Percentiles rank a stretch among this genome's conserved stretches.
phyloP scores from a whole-genome alignment of 768 basidiomycete species.

The Rhodotorula sphaerocarpa region DNA sequence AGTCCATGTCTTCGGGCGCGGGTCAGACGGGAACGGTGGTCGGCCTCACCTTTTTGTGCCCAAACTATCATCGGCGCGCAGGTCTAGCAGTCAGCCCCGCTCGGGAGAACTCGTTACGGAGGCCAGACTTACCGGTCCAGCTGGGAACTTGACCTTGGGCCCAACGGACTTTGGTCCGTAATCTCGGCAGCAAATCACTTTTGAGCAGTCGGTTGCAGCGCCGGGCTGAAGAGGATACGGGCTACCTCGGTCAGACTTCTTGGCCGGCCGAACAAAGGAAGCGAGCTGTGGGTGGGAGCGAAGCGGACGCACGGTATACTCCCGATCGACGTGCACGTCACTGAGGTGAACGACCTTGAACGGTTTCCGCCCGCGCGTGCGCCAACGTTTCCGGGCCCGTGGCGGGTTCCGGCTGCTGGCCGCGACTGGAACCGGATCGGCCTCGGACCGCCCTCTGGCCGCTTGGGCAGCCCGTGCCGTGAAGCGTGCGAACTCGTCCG shows the following conservation, averaged over 20 bases:
- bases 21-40: too few species aligned
- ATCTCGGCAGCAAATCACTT: constrained; percentile 57
- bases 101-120: neutral
- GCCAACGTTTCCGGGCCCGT: constrained; percentile 1
- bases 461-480: neutral
- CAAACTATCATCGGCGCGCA: constrained; percentile 19
- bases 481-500: too few species aligned
- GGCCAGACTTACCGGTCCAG: constrained; percentile 42
- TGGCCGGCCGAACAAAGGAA: neutral
- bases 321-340: constrained; percentile 57
- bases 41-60: constrained; percentile 17
- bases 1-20: too few species aligned
- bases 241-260: neutral
- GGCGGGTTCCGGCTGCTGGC: too few species aligned
- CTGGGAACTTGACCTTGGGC: constrained; percentile 46
- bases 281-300: too few species aligned
- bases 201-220: constrained; percentile 55
- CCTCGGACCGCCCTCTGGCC: too few species aligned
- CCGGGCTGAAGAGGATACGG: constrained; percentile 45
- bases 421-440: too few species aligned
- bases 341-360: constrained; percentile 58
- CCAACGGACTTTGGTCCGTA: constrained; percentile 44
- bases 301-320: constrained; percentile 52
- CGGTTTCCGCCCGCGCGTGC: constrained; percentile 38
- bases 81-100: neutral